Evolutionary conservation across 1,284 basidiomycete species (phyloP), one percentile per base, ranked within the genome.

Genomic region (Ceratobasidium sp.): DNA sequence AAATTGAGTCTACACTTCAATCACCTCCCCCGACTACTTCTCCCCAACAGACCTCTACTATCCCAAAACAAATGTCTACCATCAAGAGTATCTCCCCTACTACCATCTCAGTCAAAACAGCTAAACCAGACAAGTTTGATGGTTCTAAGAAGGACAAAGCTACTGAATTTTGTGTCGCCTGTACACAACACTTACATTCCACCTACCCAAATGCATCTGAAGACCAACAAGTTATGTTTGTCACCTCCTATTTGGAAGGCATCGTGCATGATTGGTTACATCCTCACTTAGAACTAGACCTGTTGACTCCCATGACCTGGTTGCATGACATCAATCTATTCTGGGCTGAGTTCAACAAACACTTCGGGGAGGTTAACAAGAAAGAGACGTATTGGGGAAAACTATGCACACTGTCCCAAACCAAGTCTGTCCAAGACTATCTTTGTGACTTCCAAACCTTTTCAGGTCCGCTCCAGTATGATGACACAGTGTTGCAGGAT

Each of bases 391-490:
- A 55, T 16, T 7, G 50, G 20, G 1, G 3, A 1, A 76, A 76
- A 67, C n/a, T 66, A 10, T 4, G 30, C 5, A 23, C n/a, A 12
- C n/a, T 65, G 0, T 57, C 66, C 48, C 73, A 76, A 75, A 41
- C 8, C 23, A 41, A 16, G 8, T 41, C 52, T 3, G 62, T 76
- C 10, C 73, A 76, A n/a, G 73, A 67, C 3, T 66, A 66, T 33
- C 10, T 66, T 3, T 12, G n/a, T 0, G n/a, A 46, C 7, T 55
- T 57, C 41, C 48, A 76, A 16, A 23, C 20, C 10, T 66, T 30
- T 16, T 35, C 73, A 1, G n/a, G 12, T 6, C 7, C n/a, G 4
- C 23, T 76, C 0, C 35, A 41, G 3, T 66, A 76, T n/a, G 18
- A n/a, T 33, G 52, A 66, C 38, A 14, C 20, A 1, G n/a, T 30